phyloP scores from a whole-genome alignment of 108 stramenopile genomes.

The Cyclotella choctawhatcheeana region DNA sequence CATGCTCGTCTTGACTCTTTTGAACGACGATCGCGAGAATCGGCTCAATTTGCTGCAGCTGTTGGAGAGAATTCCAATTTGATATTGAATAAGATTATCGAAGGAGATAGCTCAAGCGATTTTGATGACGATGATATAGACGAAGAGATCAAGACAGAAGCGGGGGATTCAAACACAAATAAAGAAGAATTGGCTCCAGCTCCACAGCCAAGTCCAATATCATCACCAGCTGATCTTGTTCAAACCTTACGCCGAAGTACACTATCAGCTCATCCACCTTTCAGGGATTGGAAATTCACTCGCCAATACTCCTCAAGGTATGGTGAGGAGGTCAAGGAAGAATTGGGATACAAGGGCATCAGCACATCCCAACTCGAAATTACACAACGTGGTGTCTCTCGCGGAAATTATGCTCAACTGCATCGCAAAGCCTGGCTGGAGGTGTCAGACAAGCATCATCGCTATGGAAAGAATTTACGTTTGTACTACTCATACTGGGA shows the following conservation, averaged over 20 bases:
- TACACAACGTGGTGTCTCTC: slow-evolving; percentile 69
- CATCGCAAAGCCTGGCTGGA: slow-evolving; percentile 91
- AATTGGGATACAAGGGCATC: slow-evolving; percentile 72
- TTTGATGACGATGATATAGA: slow-evolving; percentile 65
- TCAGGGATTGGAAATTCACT: slow-evolving; percentile 46
- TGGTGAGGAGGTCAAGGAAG: slow-evolving; percentile 13
- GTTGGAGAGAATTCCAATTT: slow-evolving; percentile 64
- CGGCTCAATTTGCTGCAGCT: slow-evolving; percentile 78
- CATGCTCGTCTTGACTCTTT: slow-evolving; percentile 25
- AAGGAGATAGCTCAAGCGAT: slow-evolving; percentile 47
- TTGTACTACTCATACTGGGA: slow-evolving; percentile 91
- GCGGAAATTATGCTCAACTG: slow-evolving; percentile 80
- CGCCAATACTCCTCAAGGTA: slow-evolving; percentile 32
- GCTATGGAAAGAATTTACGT: slow-evolving; percentile 92
- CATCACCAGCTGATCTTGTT: slow-evolving; percentile 18
- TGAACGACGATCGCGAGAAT: slow-evolving; percentile 63
- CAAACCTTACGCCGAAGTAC: slow-evolving; percentile 1
- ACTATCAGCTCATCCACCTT: slow-evolving; percentile 3
- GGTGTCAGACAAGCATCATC: slow-evolving; percentile 90
- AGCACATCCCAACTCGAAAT: slow-evolving; percentile 78
- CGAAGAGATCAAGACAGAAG: slow-evolving; percentile 29
- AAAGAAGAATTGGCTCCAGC: slow-evolving; percentile 4
- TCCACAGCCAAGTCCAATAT: slow-evolving; percentile 3
- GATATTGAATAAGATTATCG: slow-evolving; percentile 64
- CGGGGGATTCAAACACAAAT: slow-evolving; percentile 7